Base-by-base conservation (phyloP, 345 rosid species). In the Orychophragmus violaceus region DNA sequence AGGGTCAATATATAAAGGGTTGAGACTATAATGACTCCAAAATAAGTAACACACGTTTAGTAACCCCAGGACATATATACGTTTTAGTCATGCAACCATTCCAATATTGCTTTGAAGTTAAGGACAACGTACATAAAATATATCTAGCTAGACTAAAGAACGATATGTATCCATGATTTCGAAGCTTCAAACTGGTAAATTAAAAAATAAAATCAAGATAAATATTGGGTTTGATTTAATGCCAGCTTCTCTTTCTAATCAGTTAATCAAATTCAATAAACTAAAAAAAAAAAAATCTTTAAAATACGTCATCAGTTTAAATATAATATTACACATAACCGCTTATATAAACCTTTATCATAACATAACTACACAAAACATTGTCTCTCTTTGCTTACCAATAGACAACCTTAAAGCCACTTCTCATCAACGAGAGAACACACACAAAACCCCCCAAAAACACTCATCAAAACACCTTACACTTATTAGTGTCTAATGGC, bases 401-500 rank as follows among this genome's bases (percentile, higher is more conserved):
- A 58, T 30, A 65, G 48, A 59, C 55, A 72, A 64, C 59, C 64
- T 44, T 53, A 56, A 56, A 64, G 46, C 54, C 60, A 65, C 18
- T 64, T 57, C 60, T 58, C 66, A 29, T 58, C 42, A 28, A 56
- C 17, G 14, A 57, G 54, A 58, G 41, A 51, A 27, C 35, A 27
- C 29, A 22, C 59, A 64, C 53, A 49, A 49, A 41, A 66, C 59
- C 23, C 4, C 54, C 68, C 54, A 37, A 36, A 35, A n/a, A 5
- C 33, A 36, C 41, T 33, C 30, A 37, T 21, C 37, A 36, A 42
- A 39, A 30, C 48, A 50, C 35, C 23, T 39, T 4, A 45, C 30
- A 32, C 50, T 63, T 22, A 65, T 59, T 54, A 62, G 58, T 54
- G 29, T 77, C 56, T 37, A 49, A 81, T 87, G 89, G 82, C 87